Base-by-base conservation (phyloP, 2,329 filamentous ascomycete genomes). In the Helotiales sp. region DNA sequence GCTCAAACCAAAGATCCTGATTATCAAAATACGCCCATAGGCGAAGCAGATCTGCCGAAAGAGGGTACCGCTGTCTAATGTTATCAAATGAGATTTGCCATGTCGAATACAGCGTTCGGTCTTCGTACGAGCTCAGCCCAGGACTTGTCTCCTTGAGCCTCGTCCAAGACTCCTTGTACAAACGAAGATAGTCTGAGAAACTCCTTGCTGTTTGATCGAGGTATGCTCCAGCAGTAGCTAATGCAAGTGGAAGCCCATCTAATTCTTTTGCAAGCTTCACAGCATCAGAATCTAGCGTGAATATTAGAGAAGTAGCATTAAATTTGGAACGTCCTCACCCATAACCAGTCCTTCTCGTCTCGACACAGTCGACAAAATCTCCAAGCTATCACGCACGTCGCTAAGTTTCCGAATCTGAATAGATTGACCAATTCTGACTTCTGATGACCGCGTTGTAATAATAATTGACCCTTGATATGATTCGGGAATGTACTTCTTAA, bases 1-100 rank as follows among this genome's bases (percentile, higher is more conserved):
- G 54, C 29, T 57, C 48, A 7, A 57, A 57, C 48, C 48, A 57
- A 27, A 57, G 48, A 47, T 57, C 54, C 22, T 57, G 24, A 19
- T 44, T 57, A 36, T 57, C 36, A 38, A 57, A 57, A 22, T 57
- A 57, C 15, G 36, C 54, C 48, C 36, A 57, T 1, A 57, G 17
- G 10, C 22, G 29, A 38, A 57, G 54, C 17, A 57, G 54, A 2
- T 57, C 19, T 1, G 48, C 48, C n/a, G 48, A 52, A 15, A 52
- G 29, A 17, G 7, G 9, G 22, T 57, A 47, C 22, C 27, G 36
- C 31, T 57, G 36, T 57, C 48, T 48, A 22, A 57, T 30, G n/a
- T 42, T 15, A 17, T 57, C 15, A 15, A 53, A 54, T 7, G 51
- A 53, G n/a, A 57, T 48, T 19, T 57, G 55, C 55, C 49, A 57